Percentiles rank a stretch among this genome's conserved stretches.
phyloP scores from a whole-genome alignment of 345 rosid species.

The Syzygium oleosum region DNA sequence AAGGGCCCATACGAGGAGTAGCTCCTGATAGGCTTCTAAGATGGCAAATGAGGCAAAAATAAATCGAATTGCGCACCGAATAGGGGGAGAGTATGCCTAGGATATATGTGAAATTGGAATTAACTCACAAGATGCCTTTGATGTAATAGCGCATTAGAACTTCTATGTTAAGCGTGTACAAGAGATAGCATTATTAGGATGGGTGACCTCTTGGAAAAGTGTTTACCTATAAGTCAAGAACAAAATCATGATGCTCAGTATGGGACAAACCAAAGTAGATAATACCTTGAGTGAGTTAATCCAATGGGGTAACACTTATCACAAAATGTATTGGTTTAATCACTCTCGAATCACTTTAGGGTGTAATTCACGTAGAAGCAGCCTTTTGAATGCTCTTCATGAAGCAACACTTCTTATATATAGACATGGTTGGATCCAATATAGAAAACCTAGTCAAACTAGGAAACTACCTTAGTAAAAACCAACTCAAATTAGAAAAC shows the following conservation, averaged over 20 bases:
- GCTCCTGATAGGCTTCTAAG: too few species aligned
- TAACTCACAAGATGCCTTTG: rapidly evolving
- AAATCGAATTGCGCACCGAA: too few species aligned
- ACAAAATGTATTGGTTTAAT: not conserved
- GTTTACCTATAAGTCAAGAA: not conserved
- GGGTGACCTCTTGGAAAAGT: not conserved
- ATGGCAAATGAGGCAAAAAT: not conserved
- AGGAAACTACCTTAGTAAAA: not conserved
- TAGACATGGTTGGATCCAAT: not conserved
- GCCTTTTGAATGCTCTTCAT: not conserved
- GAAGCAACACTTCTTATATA: not conserved
- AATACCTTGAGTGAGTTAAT: not conserved
- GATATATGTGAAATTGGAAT: not conserved
- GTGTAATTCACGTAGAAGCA: too few species aligned
- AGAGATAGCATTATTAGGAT: not conserved
- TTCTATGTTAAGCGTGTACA: not conserved
- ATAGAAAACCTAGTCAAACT: not conserved
- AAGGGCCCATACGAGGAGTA: too few species aligned
- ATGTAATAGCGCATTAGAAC: too few species aligned
- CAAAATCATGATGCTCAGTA: not conserved
- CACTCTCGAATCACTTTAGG: rapidly evolving
- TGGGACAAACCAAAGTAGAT: not conserved
- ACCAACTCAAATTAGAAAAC: not conserved
- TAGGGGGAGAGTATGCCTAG: not conserved
- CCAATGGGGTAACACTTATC: not conserved